Conservation (phyloP, 495 filamentous ascomycete species). For the Sphaerosporella brunnea region DNA sequence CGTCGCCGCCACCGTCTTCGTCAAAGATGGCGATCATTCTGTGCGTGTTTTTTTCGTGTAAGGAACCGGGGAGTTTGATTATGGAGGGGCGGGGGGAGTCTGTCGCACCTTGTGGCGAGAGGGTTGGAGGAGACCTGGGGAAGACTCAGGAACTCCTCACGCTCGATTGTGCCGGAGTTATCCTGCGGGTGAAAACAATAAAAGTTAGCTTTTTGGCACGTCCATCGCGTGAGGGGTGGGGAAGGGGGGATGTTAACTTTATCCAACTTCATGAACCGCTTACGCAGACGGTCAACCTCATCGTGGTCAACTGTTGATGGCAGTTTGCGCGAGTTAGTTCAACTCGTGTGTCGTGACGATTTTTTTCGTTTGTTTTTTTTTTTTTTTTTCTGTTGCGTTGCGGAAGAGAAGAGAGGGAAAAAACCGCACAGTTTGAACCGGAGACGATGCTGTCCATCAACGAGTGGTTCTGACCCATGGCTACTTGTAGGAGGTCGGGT, state of each 20-base stretch:
- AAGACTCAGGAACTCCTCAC: conserved; percentile 92
- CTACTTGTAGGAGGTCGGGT: too few relatives aligned
- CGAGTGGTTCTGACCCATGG: conserved; percentile 66
- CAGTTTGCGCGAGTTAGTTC: too few relatives aligned
- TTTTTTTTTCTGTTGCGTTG: too few relatives aligned
- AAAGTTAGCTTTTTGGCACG: too few relatives aligned
- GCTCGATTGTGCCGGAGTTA: conserved; percentile 93
- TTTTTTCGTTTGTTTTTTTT: too few relatives aligned
- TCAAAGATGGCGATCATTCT: conserved; percentile 99
- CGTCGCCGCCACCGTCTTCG: conserved; percentile 92
- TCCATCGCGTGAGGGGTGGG: too few relatives aligned
- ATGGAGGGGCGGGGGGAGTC: not conserved
- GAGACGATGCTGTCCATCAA: conserved; percentile 92
- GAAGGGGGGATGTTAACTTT: conserved; percentile 42
- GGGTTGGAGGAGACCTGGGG: conserved; percentile 97
- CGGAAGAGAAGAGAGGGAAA: conserved; percentile 1
- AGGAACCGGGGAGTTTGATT: not conserved
- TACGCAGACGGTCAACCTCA: conserved; percentile 85
- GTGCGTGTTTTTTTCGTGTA: not conserved
- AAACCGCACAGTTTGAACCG: conserved; percentile 67
- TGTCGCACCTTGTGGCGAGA: conserved; percentile 66
- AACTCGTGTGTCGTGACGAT: too few relatives aligned
- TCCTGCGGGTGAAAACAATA: too few relatives aligned
- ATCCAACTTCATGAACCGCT: conserved; percentile 98
- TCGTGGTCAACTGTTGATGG: conserved; percentile 80